These are phyloP conservation scores for Pythium volutum DNA, from an alignment of 352 stramenopile species.

Conservation along the genomic window DNA sequence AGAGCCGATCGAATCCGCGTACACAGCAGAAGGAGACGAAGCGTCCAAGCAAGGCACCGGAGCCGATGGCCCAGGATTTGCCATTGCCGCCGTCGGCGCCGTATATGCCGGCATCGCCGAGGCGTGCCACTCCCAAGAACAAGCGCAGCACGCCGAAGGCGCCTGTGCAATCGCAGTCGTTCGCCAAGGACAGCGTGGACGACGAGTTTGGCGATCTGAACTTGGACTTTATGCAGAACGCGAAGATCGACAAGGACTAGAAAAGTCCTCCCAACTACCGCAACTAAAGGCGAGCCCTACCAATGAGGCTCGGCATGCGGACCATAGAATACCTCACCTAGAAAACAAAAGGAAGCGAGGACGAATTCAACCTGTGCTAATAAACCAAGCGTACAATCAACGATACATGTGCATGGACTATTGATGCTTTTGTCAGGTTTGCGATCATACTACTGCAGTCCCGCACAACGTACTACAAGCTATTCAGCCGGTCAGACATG, in stretches of 20 bases:
- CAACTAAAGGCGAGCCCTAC: no score
- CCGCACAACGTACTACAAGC: no score
- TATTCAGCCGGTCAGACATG: no score
- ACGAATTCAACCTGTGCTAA: neutral
- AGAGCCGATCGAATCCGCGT: neutral
- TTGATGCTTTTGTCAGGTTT: no score
- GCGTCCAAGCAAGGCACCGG: neutral
- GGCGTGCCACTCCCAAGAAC: constrained; percentile 2
- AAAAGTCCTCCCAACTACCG: neutral
- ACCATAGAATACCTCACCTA: neutral
- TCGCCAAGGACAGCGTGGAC: constrained; percentile 36
- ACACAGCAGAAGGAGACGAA: neutral
- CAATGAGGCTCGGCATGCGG: neutral
- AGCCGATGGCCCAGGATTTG: neutral
- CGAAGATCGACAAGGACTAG: constrained; percentile 30
- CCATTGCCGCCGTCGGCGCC: neutral
- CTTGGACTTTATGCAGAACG: constrained; percentile 74
- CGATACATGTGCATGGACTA: no score
- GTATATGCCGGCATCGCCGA: constrained; percentile 4
- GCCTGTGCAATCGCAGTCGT: constrained; percentile 22
- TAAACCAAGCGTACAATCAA: neutral
- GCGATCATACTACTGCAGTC: no score
- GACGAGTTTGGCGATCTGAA: constrained; percentile 62
- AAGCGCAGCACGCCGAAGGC: constrained; percentile 10
- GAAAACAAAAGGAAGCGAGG: neutral